phyloP scores from a whole-genome alignment of 176 grass and related monocot species.

The Aechmea fasciata region DNA sequence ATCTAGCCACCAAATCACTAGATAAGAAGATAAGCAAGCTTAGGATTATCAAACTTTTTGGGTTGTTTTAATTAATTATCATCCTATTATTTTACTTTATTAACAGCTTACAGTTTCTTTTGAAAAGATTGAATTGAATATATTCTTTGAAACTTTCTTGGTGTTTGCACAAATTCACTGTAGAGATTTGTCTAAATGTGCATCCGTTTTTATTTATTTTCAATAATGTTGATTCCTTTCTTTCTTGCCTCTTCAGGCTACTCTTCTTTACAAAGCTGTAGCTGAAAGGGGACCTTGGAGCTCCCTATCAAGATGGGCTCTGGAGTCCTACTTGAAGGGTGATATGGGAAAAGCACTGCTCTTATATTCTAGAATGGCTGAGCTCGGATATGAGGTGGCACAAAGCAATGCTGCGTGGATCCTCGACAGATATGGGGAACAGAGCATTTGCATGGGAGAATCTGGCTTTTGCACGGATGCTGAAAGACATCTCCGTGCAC shows the following conservation, averaged over 20 bases:
- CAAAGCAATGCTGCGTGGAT: constrained; percentile 99
- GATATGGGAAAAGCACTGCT: constrained; percentile 90
- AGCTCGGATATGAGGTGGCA: constrained; percentile 95
- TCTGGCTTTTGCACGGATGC: constrained; percentile 76
- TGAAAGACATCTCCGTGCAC: constrained; percentile 82
- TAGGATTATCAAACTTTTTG: no score
- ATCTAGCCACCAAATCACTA: no score
- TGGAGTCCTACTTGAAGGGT: constrained; percentile 96
- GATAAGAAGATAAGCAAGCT: no score
- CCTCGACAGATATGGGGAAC: constrained; percentile 80
- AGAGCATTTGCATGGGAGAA: constrained; percentile 96
- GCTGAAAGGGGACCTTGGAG: constrained; percentile 97
- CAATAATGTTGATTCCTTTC: not conserved
- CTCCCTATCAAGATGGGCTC: constrained; percentile 86
- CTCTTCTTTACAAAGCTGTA: constrained; percentile 83
- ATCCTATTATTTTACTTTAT: no score
- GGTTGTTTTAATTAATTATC: no score
- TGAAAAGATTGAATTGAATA: no score
- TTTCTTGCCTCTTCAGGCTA: constrained; percentile 42
- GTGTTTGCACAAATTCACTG: not conserved
- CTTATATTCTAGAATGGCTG: constrained; percentile 96
- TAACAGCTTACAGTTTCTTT: no score
- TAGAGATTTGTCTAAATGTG: not conserved
- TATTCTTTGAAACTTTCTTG: not conserved
- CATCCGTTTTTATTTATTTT: not conserved